Evolutionary conservation across 176 grass and related monocot species (phyloP).

Genomic region (Oryza meyeriana): DNA sequence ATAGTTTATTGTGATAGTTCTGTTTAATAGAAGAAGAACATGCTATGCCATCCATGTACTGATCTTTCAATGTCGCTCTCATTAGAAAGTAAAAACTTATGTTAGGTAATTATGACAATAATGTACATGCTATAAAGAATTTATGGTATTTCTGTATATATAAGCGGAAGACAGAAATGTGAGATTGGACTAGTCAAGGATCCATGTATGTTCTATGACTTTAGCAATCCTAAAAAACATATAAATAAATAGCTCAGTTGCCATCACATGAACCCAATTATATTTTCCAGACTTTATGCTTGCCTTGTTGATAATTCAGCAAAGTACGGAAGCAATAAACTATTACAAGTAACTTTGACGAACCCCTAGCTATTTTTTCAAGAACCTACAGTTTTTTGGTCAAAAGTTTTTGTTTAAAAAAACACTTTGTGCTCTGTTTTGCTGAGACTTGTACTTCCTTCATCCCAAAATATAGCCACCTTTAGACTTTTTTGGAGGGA

Average conservation of each 20-base stretch:
- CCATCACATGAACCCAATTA: not conserved
- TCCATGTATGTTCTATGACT: too few relatives aligned
- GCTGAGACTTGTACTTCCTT: too few relatives aligned
- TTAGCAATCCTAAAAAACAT: too few relatives aligned
- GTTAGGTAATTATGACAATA: not conserved
- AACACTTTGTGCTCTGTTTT: not conserved
- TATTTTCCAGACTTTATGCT: not conserved
- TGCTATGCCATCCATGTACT: too few relatives aligned
- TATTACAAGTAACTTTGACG: too few relatives aligned
- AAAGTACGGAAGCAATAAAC: not conserved
- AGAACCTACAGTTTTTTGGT: not conserved
- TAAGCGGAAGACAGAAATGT: not conserved
- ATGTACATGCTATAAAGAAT: not conserved
- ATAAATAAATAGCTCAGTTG: not conserved
- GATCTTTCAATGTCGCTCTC: not conserved
- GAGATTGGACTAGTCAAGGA: too few relatives aligned
- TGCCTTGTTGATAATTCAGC: not conserved
- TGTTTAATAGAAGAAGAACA: constrained; percentile 15
- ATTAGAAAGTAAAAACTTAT: not conserved
- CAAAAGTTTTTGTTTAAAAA: not conserved
- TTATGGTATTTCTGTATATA: not conserved
- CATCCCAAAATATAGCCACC: too few relatives aligned
- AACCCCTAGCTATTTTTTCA: not conserved
- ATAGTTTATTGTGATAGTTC: not conserved
- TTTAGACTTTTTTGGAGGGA: too few relatives aligned